Base-by-base conservation (phyloP, 305 asterid genomes). In the Petunia hybrid region DNA sequence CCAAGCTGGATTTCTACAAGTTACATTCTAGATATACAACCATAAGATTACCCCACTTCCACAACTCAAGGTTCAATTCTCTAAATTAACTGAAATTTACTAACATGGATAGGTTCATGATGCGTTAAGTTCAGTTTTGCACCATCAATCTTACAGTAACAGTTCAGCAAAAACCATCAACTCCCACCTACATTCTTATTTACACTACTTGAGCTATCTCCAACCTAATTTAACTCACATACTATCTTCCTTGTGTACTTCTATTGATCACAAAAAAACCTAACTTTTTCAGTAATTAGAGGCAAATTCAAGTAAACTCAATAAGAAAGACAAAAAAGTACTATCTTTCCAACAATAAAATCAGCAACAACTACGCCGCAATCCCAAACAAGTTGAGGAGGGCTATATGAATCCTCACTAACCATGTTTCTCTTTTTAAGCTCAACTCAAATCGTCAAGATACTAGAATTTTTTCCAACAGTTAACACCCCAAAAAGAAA, bases 141-240 rank as follows among this genome's bases (percentile, higher is more conserved):
- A 73, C 36, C 63, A 36, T 38, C 35, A 53, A 3, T 71, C 45
- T 35, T 43, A 31, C 62, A 10, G 16, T 48, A 10, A 3, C 60
- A 48, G 12, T 48, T 35, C 62, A 48, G 48, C 62, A 13, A 71
- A 64, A 35, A 35, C 61, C 40, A 51, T 5, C 5, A 16, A 16
- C 39, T 42, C 56, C 8, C 13, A 0, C 76, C 76, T 7, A 68
- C 7, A n/a, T 42, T 7, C n/a, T n/a, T 3, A n/a, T 7, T 14
- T 68, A 68, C 76, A 68, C 56, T 68, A n/a, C 56, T 68, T n/a
- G 56, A 43, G 9, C 76, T 42, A n/a, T 12, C n/a, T 42, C 39
- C n/a, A 42, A 16, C 76, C 55, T 42, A 43, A 42, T 41, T 68
- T 8, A 39, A 68, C 76, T 13, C 3, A n/a, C 13, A 68, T 4